These are phyloP conservation scores for Starmerella kuoi DNA, from an alignment of 805 yeast species.

Conservation along the genomic window DNA sequence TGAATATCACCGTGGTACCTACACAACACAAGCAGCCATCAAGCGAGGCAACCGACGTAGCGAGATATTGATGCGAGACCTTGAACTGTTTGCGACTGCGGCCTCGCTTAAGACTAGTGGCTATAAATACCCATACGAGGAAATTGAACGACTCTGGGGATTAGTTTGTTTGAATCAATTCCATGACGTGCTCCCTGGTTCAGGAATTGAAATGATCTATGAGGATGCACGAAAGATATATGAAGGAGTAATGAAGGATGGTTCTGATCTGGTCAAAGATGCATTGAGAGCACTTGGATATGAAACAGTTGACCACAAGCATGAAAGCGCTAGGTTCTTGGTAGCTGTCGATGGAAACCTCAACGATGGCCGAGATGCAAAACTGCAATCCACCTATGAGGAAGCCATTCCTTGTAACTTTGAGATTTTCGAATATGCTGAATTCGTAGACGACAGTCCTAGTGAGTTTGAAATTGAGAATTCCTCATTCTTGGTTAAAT, in stretches of 20 bases:
- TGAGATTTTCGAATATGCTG: background rate
- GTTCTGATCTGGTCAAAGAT: slow-evolving; percentile 40
- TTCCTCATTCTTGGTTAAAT: slow-evolving; percentile 44
- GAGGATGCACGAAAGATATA: slow-evolving; percentile 80
- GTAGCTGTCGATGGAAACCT: slow-evolving; percentile 13
- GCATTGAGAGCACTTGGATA: slow-evolving; percentile 38
- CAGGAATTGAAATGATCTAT: slow-evolving; percentile 88
- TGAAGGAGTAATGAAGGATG: slow-evolving; percentile 40
- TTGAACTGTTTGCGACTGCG: slow-evolving; percentile 73
- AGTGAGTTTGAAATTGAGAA: slow-evolving; percentile 39
- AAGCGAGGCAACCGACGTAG: slow-evolving; percentile 67
- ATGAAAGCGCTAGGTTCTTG: slow-evolving; percentile 10
- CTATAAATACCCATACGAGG: slow-evolving; percentile 60
- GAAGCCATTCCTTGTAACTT: background rate
- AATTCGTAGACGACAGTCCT: background rate
- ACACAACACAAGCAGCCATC: slow-evolving; percentile 83
- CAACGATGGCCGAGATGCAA: slow-evolving; percentile 3
- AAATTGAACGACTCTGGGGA: slow-evolving; percentile 71
- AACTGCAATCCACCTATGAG: slow-evolving; percentile 5
- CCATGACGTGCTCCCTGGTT: slow-evolving; percentile 97
- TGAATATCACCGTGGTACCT: slow-evolving; percentile 94
- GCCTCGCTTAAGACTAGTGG: slow-evolving; percentile 39
- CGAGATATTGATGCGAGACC: slow-evolving; percentile 69
- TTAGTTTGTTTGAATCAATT: slow-evolving; percentile 81
- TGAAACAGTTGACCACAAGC: slow-evolving; percentile 6